phyloP scores from a whole-genome alignment of 2,329 filamentous ascomycete species.

The Macrophomina pseudophaseolina region DNA sequence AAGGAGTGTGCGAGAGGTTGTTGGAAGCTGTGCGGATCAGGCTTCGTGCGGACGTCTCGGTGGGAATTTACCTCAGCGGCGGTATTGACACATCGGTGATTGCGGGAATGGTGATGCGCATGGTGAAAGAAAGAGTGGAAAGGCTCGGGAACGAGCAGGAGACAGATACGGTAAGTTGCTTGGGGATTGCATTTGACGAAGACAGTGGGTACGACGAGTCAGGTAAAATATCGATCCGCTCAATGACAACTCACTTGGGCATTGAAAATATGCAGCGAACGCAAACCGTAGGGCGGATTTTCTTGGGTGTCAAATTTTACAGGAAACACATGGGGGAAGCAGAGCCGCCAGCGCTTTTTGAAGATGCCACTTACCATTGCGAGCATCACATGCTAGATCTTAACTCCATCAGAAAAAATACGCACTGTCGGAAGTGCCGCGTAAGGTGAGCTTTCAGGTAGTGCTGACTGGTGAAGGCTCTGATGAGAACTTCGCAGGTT shows the following conservation, averaged over 20 bases:
- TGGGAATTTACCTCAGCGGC: slow-evolving; percentile 63
- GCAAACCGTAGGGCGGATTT: slow-evolving; percentile 55
- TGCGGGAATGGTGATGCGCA: slow-evolving; percentile 61
- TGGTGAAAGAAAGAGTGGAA: slow-evolving; percentile 55
- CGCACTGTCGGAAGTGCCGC: slow-evolving; percentile 54
- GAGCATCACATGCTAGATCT: slow-evolving; percentile 57
- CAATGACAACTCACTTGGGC: background rate
- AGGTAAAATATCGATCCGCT: background rate
- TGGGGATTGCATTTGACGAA: slow-evolving; percentile 60
- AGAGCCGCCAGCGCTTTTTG: slow-evolving; percentile 49
- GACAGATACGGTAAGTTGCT: slow-evolving; percentile 51
- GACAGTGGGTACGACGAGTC: slow-evolving; percentile 58
- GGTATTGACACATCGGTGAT: slow-evolving; percentile 64
- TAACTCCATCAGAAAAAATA: slow-evolving; percentile 59
- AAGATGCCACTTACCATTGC: slow-evolving; percentile 52
- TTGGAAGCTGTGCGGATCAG: slow-evolving; percentile 60
- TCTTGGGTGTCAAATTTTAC: slow-evolving; percentile 51
- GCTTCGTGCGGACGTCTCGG: slow-evolving; percentile 62
- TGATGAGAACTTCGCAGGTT: slow-evolving; percentile 62
- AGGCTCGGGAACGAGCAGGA: slow-evolving; percentile 52
- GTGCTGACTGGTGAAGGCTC: slow-evolving; percentile 60
- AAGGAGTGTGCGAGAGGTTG: slow-evolving; percentile 55
- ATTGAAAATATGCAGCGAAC: slow-evolving; percentile 38
- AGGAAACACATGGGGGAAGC: slow-evolving; percentile 53
- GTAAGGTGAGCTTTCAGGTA: slow-evolving; percentile 57